Percentiles rank a stretch among this genome's conserved stretches.
phyloP scores from a whole-genome alignment of 768 basidiomycete genomes.

The Tricholoma matsutake region DNA sequence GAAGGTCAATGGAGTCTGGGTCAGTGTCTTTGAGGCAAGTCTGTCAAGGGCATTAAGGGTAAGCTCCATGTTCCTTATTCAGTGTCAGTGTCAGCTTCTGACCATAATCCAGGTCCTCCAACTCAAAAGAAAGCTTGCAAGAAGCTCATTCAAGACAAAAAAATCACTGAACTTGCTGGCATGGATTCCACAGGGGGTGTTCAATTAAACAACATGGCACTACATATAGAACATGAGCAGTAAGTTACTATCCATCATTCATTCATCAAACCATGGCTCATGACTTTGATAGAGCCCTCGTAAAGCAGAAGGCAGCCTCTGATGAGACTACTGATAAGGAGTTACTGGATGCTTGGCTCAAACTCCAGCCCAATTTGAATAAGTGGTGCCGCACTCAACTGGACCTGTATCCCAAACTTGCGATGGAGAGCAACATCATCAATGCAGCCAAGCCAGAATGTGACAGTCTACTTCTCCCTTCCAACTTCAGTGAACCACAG shows the following conservation, averaged over 20 bases:
- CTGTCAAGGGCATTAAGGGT: background rate
- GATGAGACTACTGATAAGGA: background rate
- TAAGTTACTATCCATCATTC: slow-evolving; percentile 1
- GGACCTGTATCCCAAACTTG: background rate
- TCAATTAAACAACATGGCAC: slow-evolving; percentile 14
- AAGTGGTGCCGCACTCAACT: slow-evolving; percentile 1
- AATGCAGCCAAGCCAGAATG: slow-evolving; percentile 4
- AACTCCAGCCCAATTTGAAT: background rate
- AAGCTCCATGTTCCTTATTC: background rate
- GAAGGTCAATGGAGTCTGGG: background rate
- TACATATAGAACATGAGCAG: slow-evolving; percentile 15
- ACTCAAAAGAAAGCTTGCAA: slow-evolving; percentile 1
- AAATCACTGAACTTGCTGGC: background rate
- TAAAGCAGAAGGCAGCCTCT: background rate
- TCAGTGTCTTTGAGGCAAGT: slow-evolving; percentile 3
- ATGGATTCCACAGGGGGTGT: slow-evolving; percentile 1
- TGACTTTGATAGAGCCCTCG: background rate
- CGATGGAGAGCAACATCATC: background rate
- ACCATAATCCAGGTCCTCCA: background rate
- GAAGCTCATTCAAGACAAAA: slow-evolving; percentile 3
- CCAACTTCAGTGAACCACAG: slow-evolving; percentile 6
- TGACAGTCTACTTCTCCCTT: slow-evolving; percentile 17
- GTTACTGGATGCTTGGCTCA: background rate
- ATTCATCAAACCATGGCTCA: background rate
- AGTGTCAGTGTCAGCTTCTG: background rate